A percentile compares a stretch with the other conserved stretches of the same genome.
Evolutionary conservation across 768 basidiomycete species (phyloP).

Genomic region (Cubamyces lactineus): DNA sequence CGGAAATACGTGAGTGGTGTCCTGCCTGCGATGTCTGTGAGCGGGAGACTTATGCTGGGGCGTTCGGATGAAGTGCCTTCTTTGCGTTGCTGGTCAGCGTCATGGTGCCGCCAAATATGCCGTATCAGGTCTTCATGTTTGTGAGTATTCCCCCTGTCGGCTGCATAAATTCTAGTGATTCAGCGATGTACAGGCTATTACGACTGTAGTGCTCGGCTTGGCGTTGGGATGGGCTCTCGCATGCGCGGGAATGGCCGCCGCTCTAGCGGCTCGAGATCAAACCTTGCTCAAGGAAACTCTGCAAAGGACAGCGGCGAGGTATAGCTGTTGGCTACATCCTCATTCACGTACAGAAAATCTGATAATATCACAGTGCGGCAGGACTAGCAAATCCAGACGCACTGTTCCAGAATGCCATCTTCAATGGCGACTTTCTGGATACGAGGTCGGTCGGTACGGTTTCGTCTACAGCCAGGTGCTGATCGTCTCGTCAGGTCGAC

Average conservation of each 20-base stretch:
- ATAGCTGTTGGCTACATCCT: not conserved
- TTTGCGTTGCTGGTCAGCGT: conserved; percentile 45
- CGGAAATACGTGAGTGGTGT: conserved; percentile 44
- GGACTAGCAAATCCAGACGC: conserved; percentile 45
- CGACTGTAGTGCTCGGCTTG: conserved; percentile 51
- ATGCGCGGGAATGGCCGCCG: conserved; percentile 55
- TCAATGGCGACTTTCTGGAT: conserved; percentile 55
- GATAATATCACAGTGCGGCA: conserved; percentile 30
- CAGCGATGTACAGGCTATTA: conserved; percentile 34
- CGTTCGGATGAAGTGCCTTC: conserved; percentile 41
- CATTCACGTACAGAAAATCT: not conserved
- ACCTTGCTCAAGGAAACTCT: conserved; percentile 35
- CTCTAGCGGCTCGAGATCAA: conserved; percentile 43
- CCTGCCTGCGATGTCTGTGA: not conserved
- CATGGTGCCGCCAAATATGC: conserved; percentile 53
- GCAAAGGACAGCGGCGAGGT: conserved; percentile 40
- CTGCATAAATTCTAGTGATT: not conserved
- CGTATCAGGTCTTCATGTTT: conserved; percentile 51
- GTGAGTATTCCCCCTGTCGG: conserved; percentile 35
- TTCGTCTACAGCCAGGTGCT: not conserved
- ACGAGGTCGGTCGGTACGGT: conserved; percentile 31
- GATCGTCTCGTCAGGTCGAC: conserved; percentile 38
- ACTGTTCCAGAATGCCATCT: conserved; percentile 44
- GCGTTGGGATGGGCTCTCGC: conserved; percentile 59
- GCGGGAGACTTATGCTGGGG: not conserved